Conservation (phyloP, 106 monocot species). For the Dendrobium nobile region DNA sequence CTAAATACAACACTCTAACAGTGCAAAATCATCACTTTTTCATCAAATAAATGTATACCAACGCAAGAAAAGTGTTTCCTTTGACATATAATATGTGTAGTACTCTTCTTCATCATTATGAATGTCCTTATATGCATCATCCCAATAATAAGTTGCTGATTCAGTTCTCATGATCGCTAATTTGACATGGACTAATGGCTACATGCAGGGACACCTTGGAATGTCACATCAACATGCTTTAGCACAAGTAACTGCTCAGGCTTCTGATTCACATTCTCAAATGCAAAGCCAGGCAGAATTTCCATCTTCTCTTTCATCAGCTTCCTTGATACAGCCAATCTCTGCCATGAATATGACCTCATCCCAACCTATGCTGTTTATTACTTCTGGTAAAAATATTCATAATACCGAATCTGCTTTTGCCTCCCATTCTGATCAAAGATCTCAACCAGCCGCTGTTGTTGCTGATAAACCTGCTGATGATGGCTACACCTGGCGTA, state of each 20-base stretch:
- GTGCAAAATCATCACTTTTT: no score
- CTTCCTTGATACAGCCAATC: conserved; percentile 11
- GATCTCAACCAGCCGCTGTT: conserved; percentile 15
- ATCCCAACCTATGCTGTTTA: conserved; percentile 10
- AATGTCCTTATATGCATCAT: background rate
- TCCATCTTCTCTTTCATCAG: conserved; percentile 11
- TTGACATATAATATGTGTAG: background rate
- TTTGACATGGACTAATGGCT: background rate
- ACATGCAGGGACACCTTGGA: conserved; percentile 35
- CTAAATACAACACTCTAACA: no score
- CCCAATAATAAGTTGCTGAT: background rate
- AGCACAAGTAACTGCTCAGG: conserved; percentile 48
- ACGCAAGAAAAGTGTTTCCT: background rate
- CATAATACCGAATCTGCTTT: conserved; percentile 9
- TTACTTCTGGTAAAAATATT: conserved; percentile 6
- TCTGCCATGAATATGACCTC: conserved; percentile 1
- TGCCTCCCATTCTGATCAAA: conserved; percentile 17
- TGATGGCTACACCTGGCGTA: conserved; percentile 68
- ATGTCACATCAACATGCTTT: conserved; percentile 45
- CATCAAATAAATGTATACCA: no score
- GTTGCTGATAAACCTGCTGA: conserved; percentile 35
- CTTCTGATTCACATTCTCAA: conserved; percentile 17
- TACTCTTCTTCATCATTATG: background rate
- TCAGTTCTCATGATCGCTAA: background rate
- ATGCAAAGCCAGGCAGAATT: conserved; percentile 7